Conservation (phyloP, 2,329 filamentous ascomycete genomes). For the Xylariaceae sp. region DNA sequence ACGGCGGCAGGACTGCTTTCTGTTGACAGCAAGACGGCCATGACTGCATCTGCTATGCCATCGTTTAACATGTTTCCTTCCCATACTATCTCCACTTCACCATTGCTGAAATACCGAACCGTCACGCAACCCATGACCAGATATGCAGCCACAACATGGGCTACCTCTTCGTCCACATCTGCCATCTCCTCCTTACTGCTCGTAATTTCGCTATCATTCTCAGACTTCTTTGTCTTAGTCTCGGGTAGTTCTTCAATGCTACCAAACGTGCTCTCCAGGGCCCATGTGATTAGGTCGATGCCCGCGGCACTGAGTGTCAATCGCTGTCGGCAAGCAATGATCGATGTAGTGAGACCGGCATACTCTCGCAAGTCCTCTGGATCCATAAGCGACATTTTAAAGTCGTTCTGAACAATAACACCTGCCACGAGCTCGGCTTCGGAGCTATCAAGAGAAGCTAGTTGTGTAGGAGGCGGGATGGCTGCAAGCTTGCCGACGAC, state of each 20-base stretch:
- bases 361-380: conserved; percentile 94
- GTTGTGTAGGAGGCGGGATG: conserved; percentile 59
- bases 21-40: conserved; percentile 85
- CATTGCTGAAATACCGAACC: conserved; percentile 69
- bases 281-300: conserved; percentile 88
- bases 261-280: conserved; percentile 89
- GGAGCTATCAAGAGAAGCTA: conserved; percentile 30
- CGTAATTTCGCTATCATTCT: conserved; percentile 31
- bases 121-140: conserved; percentile 86
- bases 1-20: conserved; percentile 94
- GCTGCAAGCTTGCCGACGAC: conserved; percentile 91
- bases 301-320: conserved; percentile 83
- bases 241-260: conserved; percentile 66
- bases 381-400: conserved; percentile 95
- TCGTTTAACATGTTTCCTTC: conserved; percentile 98
- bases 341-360: conserved; percentile 92
- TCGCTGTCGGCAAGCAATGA: conserved; percentile 86
- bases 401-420: conserved; percentile 94
- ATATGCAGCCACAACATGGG: conserved; percentile 51
- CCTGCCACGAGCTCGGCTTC: conserved; percentile 64
- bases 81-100: conserved; percentile 90
- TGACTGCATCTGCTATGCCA: conserved; percentile 93
- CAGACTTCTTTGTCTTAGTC: conserved; percentile 42
- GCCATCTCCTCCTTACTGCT: conserved; percentile 39
- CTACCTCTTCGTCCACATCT: conserved; percentile 61